Conservation (phyloP, 345 rosid species). For the Lenwebbia sp. region DNA sequence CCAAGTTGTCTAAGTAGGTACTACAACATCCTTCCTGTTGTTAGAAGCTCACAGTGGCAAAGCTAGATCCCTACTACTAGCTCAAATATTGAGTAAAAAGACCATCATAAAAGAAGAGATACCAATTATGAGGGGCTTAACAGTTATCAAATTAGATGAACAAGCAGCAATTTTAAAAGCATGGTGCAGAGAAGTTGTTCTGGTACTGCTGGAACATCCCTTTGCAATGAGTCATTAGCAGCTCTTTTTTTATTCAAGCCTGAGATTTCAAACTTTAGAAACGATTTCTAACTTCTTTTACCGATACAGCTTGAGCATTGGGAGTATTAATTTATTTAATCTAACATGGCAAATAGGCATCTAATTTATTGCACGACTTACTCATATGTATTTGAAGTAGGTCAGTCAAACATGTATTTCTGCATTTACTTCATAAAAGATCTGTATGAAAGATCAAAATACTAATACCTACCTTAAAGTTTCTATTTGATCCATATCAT, state of each 20-base stretch:
- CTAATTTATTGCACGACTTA: not conserved
- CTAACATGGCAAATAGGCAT: not conserved
- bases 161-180: not conserved
- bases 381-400: not conserved
- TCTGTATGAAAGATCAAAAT: not conserved
- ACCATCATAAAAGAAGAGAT: not conserved
- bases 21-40: not conserved
- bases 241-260: not conserved
- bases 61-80: not conserved
- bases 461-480: not conserved
- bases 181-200: not conserved
- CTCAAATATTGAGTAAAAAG: not conserved
- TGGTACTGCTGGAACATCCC: not conserved
- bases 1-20: not conserved
- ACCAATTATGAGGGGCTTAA: not conserved
- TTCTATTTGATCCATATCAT: not conserved
- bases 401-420: not conserved
- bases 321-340: not conserved
- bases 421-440: not conserved
- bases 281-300: not conserved
- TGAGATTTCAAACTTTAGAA: not conserved
- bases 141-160: not conserved
- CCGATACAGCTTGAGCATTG: not conserved
- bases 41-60: not conserved
- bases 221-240: not conserved